Percentiles rank a stretch among this genome's conserved stretches.
phyloP scores from a whole-genome alignment of 129 eudicot species.

The Solidago caesia region DNA sequence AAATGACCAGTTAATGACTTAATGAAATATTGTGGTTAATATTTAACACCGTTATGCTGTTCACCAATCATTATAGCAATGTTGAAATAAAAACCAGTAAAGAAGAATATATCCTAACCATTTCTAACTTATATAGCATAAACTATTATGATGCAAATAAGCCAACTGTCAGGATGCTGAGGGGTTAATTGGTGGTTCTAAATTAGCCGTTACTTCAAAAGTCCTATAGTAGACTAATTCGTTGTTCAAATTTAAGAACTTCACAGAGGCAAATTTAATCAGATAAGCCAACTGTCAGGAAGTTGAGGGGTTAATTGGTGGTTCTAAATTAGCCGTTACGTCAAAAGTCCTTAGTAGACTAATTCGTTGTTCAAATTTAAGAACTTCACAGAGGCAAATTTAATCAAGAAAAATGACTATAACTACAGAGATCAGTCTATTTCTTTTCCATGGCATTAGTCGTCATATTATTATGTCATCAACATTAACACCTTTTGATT shows the following conservation, averaged over 20 bases:
- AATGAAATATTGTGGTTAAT: too few species aligned
- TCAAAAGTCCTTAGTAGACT: background rate
- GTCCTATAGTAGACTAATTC: background rate
- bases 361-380: background rate
- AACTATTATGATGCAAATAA: constrained; percentile 6
- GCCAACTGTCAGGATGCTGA: constrained; percentile 1
- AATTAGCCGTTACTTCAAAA: background rate
- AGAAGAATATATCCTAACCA: too few species aligned
- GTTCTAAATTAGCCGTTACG: constrained; percentile 1
- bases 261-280: constrained; percentile 2
- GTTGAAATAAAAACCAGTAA: too few species aligned
- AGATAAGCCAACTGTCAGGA: background rate
- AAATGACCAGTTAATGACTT: too few species aligned
- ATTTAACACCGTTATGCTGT: too few species aligned
- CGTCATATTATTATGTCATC: background rate
- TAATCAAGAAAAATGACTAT: background rate
- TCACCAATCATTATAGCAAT: too few species aligned
- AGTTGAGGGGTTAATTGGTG: background rate
- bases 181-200: background rate
- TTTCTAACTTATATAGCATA: background rate
- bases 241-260: background rate
- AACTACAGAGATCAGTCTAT: background rate
- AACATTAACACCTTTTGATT: background rate
- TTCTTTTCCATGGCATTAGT: background rate
- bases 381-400: constrained; percentile 5